phyloP scores from a whole-genome alignment of 179 eudicot genomes.

The Spinacia oleracea region DNA sequence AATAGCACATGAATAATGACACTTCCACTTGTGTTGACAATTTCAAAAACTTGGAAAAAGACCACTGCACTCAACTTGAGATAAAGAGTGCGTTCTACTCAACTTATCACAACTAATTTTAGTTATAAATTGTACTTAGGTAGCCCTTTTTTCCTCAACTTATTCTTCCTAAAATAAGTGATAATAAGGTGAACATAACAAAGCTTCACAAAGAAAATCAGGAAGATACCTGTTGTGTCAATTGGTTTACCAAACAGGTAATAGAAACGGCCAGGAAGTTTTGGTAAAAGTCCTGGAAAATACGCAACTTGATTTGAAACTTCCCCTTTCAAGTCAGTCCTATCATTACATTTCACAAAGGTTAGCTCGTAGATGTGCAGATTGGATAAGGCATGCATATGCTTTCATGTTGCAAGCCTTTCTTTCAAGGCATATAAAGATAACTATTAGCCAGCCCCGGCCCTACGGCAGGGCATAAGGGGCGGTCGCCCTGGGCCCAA shows the following conservation, averaged over 20 bases:
- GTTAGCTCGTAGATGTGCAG: neutral
- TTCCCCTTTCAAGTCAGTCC: slow-evolving; percentile 57
- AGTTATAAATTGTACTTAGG: too few relatives aligned
- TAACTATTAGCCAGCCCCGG: neutral
- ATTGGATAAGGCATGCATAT: neutral
- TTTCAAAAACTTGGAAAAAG: neutral
- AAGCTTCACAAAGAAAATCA: neutral
- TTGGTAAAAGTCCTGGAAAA: slow-evolving; percentile 57
- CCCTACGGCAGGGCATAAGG: too few relatives aligned
- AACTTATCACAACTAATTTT: too few relatives aligned
- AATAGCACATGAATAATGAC: neutral
- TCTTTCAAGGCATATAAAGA: neutral
- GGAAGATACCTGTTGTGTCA: slow-evolving; percentile 54
- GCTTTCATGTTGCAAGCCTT: neutral
- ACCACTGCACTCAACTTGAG: neutral
- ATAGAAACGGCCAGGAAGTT: slow-evolving; percentile 75
- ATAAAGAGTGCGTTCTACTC: too few relatives aligned
- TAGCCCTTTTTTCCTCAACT: too few relatives aligned
- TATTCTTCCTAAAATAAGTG: too few relatives aligned
- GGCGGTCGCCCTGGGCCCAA: too few relatives aligned
- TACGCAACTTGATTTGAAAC: slow-evolving; percentile 53
- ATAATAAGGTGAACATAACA: neutral
- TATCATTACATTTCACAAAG: slow-evolving; percentile 10
- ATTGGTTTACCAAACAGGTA: slow-evolving; percentile 67
- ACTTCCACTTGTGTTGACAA: neutral